Conservation (phyloP, 129 eudicot species). For the Artemisia tridentata region DNA sequence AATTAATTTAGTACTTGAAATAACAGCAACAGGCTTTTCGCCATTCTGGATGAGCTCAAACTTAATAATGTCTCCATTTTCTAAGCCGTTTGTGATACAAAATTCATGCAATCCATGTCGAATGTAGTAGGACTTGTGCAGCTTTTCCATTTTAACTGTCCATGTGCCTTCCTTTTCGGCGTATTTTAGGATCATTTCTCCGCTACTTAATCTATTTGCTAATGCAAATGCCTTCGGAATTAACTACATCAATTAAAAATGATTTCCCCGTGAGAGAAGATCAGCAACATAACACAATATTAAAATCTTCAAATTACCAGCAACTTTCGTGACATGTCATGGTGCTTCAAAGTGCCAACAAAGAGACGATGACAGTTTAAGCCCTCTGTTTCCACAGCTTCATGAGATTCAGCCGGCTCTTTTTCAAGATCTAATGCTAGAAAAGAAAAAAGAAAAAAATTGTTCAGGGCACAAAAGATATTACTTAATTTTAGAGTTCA, state of each 20-base stretch:
- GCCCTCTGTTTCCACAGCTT: too few relatives aligned
- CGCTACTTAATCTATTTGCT: conserved; percentile 13
- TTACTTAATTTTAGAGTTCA: too few relatives aligned
- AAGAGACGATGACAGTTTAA: neutral
- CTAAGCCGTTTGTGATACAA: neutral
- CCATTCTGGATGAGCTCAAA: conserved; percentile 20
- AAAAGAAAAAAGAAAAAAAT: too few relatives aligned
- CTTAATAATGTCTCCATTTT: neutral
- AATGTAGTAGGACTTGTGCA: neutral
- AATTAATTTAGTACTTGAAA: conserved; percentile 1
- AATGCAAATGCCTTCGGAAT: conserved; percentile 8
- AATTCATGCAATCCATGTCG: neutral
- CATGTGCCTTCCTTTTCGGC: conserved; percentile 5
- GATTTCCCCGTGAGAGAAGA: neutral
- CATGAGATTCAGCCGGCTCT: too few relatives aligned
- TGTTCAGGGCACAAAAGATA: too few relatives aligned
- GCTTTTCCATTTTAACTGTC: neutral
- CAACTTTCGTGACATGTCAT: neutral
- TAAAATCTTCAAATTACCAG: conserved; percentile 1
- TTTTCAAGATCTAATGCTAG: too few relatives aligned
- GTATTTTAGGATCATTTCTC: conserved; percentile 18
- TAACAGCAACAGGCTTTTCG: conserved; percentile 8
- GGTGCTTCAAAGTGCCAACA: conserved; percentile 6
- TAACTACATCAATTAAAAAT: neutral
- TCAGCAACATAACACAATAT: neutral